Evolutionary conservation across 2,329 filamentous ascomycete genomes (phyloP), one percentile per base, ranked within the genome.

Genomic region (Fusarium proliferatum): DNA sequence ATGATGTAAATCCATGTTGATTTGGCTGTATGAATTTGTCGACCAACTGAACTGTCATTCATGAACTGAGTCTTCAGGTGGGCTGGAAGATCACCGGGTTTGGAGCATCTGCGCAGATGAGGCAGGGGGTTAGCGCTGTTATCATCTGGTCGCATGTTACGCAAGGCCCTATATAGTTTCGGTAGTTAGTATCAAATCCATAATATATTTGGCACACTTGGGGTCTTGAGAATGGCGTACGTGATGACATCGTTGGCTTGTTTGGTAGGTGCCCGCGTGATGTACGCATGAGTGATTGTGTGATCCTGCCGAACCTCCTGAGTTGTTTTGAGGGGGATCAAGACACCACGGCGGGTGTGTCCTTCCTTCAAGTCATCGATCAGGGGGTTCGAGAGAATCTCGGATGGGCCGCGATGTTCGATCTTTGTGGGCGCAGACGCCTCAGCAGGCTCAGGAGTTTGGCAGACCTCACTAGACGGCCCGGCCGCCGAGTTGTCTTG

Each of bases 101-200:
- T 94, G 66, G 91, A 92, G 80, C 94, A 94, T 80, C 93, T 89
- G 72, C 93, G 92, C 63, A 96, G 86, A 83, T 96, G 91, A 83
- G 90, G 88, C 76, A 92, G 85, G 85, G 88, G 88, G 82, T 91
- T 89, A 86, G 87, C 88, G 78, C 87, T 87, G 80, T 68, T 72
- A 30, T 89, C 88, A 78, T 90, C 88, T 77, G 88, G 88, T 69
- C 89, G 83, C 79, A 90, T 81, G 60, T 84, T 83, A 77, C 88
- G 87, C 76, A 91, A 82, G 68, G 89, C 86, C 71, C 89, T 91
- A 73, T 8, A 38, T 39, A 58, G 28, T 39, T 59, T 80, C 53
- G 79, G 76, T 62, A 55, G 49, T 56, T 26, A 23, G 26, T 13
- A n/a, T 34, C 28, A 36, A 26, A n/a, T 19, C 17, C 26, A 16